Evolutionary conservation across 2,329 filamentous ascomycete genomes (phyloP).

Genomic region (Trichoderma oligosporum): DNA sequence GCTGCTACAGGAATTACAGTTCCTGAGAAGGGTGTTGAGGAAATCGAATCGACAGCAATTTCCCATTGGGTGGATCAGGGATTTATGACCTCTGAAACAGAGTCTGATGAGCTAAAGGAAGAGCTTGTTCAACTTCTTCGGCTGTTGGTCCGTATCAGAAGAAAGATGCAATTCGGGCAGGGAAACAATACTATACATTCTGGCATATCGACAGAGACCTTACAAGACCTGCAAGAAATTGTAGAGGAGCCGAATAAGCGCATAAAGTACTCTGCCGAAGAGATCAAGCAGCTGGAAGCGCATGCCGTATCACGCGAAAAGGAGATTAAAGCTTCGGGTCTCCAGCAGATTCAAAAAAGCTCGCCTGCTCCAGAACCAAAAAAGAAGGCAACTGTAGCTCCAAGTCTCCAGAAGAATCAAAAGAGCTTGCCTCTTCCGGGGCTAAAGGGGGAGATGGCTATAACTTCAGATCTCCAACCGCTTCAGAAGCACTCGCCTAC

Average conservation of each 20-base stretch:
- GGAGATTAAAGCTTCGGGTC: conserved; percentile 12
- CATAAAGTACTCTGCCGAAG: conserved; percentile 20
- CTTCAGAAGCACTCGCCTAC: not conserved
- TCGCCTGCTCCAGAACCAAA: not conserved
- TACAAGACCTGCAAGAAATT: conserved; percentile 15
- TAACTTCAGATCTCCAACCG: not conserved
- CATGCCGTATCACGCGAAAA: conserved; percentile 2
- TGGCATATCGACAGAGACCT: not conserved
- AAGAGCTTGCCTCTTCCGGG: too few relatives aligned
- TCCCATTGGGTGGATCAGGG: conserved; percentile 28
- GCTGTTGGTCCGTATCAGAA: conserved; percentile 24
- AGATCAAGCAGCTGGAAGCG: conserved; percentile 16
- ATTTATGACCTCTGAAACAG: conserved; percentile 24
- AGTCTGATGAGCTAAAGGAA: conserved; percentile 25
- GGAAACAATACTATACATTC: not conserved
- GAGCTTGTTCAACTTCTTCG: conserved; percentile 25
- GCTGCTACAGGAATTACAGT: conserved; percentile 13
- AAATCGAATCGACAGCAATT: conserved; percentile 28
- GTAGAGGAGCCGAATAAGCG: conserved; percentile 10
- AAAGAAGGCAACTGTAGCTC: not conserved
- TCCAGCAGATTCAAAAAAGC: conserved; percentile 1
- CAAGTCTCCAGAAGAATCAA: too few relatives aligned
- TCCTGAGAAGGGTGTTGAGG: conserved; percentile 19
- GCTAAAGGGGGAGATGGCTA: conserved; percentile 4
- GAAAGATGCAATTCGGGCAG: conserved; percentile 21